Base-by-base conservation (phyloP, 768 basidiomycete genomes). In the Amanita exitialis region DNA sequence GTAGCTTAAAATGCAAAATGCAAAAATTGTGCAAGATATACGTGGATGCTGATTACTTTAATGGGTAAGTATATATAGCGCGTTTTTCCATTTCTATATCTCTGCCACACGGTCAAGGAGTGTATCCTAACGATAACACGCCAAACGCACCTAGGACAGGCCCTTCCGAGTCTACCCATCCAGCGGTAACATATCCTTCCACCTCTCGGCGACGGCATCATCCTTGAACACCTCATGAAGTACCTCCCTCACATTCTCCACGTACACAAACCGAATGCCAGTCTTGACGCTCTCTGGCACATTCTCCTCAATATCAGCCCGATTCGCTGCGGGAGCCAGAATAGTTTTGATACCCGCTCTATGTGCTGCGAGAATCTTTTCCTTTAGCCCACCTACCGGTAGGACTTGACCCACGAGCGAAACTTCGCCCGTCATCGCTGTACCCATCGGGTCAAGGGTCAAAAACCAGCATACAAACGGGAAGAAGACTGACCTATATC, bases 381-480 rank as follows among this genome's bases (percentile, higher is more conserved):
- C 90, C 71, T 96, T 97, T 56, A 98, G 68, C 0, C 95, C 95
- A 6, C 95, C 95, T 8, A 99, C 95, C 2, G 95, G 91, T 1
- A 96, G 76, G 7, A 99, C 95, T 66, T 96, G 92, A 0, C 96
- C 96, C 0, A 93, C 86, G 13, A 99, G 81, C 1, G 94, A 92
- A 51, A 99, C 92, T 66, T 99, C 96, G 13, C 96, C 96, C 0
- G 96, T 98, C 92, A 98, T 94, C 5, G 96, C 93, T 92, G 54
- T 0, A 47, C 28, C 10, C 10, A 43, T n/a, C n/a, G 39, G 3
- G 44, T 46, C 27, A 10, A 18, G 51, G n/a, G n/a, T n/a, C n/a
- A n/a, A n/a, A 28, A 48, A 30, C 51, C 20, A 49, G 30, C 32
- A 21, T 23, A 20, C 30, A 27, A 38, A 25, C n/a, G n/a, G n/a